Percentiles rank a stretch among this genome's conserved stretches.
Evolutionary conservation across 2,329 filamentous ascomycete genomes (phyloP).

Genomic region (Fusarium brachygibbosum): DNA sequence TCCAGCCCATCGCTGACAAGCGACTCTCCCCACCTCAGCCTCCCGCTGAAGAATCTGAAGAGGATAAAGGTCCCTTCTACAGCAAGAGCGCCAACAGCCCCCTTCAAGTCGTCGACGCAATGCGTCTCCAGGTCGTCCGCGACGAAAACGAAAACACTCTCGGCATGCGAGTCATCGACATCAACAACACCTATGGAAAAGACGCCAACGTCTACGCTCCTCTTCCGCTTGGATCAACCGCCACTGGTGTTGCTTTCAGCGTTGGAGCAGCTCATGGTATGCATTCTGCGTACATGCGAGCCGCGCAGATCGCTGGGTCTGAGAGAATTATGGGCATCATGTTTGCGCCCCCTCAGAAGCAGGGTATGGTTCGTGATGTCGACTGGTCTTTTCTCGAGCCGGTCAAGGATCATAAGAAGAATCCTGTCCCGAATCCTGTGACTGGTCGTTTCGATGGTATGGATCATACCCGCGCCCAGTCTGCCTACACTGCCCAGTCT

Average conservation of each 20-base stretch:
- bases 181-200: background rate
- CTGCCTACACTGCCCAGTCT: background rate
- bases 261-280: background rate
- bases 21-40: too few relatives aligned
- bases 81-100: background rate
- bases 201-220: slow-evolving; percentile 12
- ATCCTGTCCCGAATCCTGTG: background rate
- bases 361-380: background rate
- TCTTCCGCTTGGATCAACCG: background rate
- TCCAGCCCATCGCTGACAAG: background rate
- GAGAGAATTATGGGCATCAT: slow-evolving; percentile 21
- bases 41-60: background rate
- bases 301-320: background rate
- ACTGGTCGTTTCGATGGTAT: background rate
- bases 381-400: slow-evolving; percentile 25
- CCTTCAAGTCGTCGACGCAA: slow-evolving; percentile 17
- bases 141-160: background rate
- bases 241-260: slow-evolving; percentile 20
- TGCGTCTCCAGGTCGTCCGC: slow-evolving; percentile 21
- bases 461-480: background rate
- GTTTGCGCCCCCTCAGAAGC: slow-evolving; percentile 13
- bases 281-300: background rate
- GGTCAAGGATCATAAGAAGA: background rate
- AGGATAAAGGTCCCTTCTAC: too few relatives aligned
- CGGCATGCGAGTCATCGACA: slow-evolving; percentile 5